Evolutionary conservation across 1,284 basidiomycete species (phyloP).

Genomic region (Macrocystidia cucumis): DNA sequence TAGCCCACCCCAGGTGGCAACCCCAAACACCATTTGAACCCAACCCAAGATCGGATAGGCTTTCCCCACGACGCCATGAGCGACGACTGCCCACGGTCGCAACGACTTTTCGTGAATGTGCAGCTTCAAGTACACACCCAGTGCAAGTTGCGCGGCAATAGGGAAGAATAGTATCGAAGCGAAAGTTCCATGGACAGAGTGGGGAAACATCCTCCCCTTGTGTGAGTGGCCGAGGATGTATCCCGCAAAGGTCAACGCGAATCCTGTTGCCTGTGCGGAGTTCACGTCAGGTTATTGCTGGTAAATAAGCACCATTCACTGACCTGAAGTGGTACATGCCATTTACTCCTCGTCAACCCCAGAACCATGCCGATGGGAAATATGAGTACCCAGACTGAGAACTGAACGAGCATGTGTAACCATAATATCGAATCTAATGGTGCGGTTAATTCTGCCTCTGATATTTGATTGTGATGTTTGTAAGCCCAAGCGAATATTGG

Average conservation of each 20-base stretch:
- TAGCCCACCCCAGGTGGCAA: constrained; percentile 57
- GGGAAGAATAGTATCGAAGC: constrained; percentile 66
- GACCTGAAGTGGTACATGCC: constrained; percentile 84
- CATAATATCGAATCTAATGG: constrained; percentile 74
- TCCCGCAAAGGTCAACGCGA: constrained; percentile 63
- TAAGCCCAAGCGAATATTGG: constrained; percentile 30
- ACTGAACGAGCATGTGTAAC: constrained; percentile 75
- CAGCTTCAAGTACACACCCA: constrained; percentile 90
- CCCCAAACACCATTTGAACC: constrained; percentile 78
- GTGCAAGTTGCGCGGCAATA: constrained; percentile 56
- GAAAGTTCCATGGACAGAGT: constrained; percentile 64
- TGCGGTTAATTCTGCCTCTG: constrained; percentile 57
- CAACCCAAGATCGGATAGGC: constrained; percentile 84
- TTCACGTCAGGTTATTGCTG: constrained; percentile 8
- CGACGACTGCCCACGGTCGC: constrained; percentile 65
- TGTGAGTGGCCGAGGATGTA: constrained; percentile 80
- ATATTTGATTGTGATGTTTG: constrained; percentile 48
- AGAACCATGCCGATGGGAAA: constrained; percentile 88
- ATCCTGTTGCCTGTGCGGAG: constrained; percentile 46
- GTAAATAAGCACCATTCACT: constrained; percentile 10
- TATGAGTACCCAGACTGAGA: constrained; percentile 71
- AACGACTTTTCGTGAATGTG: constrained; percentile 81
- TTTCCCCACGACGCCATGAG: constrained; percentile 83
- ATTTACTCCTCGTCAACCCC: constrained; percentile 70
- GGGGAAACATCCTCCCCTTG: constrained; percentile 65